phyloP scores from a whole-genome alignment of 495 filamentous ascomycete species.

The Amorphotheca resinae region DNA sequence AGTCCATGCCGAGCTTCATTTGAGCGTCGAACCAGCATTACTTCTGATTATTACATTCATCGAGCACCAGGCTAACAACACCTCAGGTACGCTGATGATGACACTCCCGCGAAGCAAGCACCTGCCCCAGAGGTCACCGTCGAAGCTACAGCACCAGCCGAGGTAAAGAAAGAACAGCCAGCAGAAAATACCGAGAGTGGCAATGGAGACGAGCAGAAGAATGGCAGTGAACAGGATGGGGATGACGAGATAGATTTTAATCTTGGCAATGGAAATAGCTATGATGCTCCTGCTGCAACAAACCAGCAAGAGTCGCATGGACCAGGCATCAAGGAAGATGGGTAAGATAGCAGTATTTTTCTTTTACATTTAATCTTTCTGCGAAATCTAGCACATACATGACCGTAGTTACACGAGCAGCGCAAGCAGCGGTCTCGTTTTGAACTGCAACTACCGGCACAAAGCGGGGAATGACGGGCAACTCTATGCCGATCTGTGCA shows the following conservation, averaged over 20 bases:
- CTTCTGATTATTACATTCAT: neutral
- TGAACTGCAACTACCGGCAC: too few relatives aligned
- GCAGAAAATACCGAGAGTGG: constrained; percentile 27
- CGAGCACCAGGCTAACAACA: constrained; percentile 2
- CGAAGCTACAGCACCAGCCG: constrained; percentile 3
- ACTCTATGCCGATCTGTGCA: neutral
- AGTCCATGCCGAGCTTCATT: neutral
- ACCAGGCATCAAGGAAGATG: constrained; percentile 88
- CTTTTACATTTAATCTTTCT: constrained; percentile 15
- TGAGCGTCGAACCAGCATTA: too few relatives aligned
- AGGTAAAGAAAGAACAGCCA: constrained; percentile 19
- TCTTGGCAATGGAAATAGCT: constrained; percentile 32
- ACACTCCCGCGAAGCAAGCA: constrained; percentile 43
- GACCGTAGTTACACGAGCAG: constrained; percentile 1
- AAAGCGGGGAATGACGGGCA: too few relatives aligned
- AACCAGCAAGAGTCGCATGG: constrained; percentile 15
- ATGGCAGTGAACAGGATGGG: constrained; percentile 30
- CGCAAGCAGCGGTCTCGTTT: too few relatives aligned
- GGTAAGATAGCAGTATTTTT: constrained; percentile 57
- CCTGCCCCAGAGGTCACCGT: constrained; percentile 15
- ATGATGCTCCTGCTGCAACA: constrained; percentile 21
- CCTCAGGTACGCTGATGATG: constrained; percentile 71
- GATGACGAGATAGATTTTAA: constrained; percentile 54
- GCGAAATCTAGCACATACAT: constrained; percentile 9
- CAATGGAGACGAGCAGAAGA: constrained; percentile 34